phyloP scores from a whole-genome alignment of 441 rosid genomes.

The Croton setiger region DNA sequence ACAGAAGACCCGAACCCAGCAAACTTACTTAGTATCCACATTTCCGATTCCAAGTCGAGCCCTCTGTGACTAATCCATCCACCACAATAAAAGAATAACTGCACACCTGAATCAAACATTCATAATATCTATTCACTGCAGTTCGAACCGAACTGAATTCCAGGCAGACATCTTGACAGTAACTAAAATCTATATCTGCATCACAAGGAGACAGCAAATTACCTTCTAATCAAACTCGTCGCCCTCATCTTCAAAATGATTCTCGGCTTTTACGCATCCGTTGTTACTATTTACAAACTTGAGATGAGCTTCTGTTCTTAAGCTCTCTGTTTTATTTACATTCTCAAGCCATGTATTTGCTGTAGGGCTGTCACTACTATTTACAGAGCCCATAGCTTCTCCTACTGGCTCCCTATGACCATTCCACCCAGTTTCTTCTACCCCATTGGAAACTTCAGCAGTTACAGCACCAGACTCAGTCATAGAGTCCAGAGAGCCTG shows the following conservation, averaged over 20 bases:
- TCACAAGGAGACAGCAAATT: constrained; percentile 19
- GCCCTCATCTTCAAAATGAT: constrained; percentile 54
- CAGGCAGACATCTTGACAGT: too few species aligned
- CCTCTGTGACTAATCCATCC: constrained; percentile 26
- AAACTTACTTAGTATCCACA: constrained; percentile 25
- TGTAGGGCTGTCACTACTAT: constrained; percentile 32
- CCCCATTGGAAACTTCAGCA: constrained; percentile 27
- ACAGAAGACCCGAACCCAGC: constrained; percentile 21
- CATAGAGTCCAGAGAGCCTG: constrained; percentile 35
- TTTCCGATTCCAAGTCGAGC: constrained; percentile 24
- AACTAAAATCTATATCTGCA: constrained; percentile 1
- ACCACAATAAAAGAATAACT: constrained; percentile 40
- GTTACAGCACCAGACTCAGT: constrained; percentile 22
- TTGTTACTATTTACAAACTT: constrained; percentile 52
- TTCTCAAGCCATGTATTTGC: constrained; percentile 31
- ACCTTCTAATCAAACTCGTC: constrained; percentile 55
- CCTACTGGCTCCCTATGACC: constrained; percentile 32
- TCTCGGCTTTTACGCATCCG: constrained; percentile 39
- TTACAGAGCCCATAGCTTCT: constrained; percentile 41
- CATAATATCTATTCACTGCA: too few species aligned
- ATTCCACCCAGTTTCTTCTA: constrained; percentile 31
- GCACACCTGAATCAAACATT: constrained; percentile 37
- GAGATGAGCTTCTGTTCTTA: constrained; percentile 39
- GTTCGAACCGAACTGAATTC: background rate
- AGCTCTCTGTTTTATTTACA: constrained; percentile 62